phyloP scores from a whole-genome alignment of 2,329 filamentous ascomycete genomes.

The Plenodomus tracheiphilus region DNA sequence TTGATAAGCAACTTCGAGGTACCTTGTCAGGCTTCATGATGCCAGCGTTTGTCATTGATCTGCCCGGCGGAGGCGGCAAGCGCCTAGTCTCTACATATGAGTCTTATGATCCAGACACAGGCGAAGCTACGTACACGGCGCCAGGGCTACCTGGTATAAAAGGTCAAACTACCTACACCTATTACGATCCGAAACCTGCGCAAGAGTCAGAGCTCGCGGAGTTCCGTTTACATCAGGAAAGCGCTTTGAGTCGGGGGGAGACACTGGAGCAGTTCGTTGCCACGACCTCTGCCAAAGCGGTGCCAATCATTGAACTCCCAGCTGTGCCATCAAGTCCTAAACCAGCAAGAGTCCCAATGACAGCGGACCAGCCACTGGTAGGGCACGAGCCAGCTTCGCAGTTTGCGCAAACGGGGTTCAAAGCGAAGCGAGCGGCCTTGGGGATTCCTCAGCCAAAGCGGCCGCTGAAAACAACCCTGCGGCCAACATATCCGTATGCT shows the following conservation, averaged over 20 bases:
- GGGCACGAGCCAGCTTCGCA: too few species aligned
- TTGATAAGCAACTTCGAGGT: constrained; percentile 62
- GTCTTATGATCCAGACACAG: constrained; percentile 58
- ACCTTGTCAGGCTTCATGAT: constrained; percentile 65
- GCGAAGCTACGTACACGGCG: constrained; percentile 60
- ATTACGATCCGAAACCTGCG: constrained; percentile 56
- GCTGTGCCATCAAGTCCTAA: background rate
- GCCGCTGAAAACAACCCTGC: too few species aligned
- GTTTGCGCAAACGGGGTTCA: too few species aligned
- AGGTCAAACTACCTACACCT: constrained; percentile 53
- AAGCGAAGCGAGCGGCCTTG: too few species aligned
- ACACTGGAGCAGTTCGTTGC: constrained; percentile 13
- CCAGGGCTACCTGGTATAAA: constrained; percentile 55
- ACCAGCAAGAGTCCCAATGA: background rate
- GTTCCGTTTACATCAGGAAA: constrained; percentile 10
- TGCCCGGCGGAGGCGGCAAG: constrained; percentile 67
- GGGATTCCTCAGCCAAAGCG: too few species aligned
- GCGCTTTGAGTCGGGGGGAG: constrained; percentile 11
- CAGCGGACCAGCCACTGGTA: background rate
- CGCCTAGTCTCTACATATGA: constrained; percentile 59
- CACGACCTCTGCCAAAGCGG: background rate
- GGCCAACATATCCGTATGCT: too few species aligned
- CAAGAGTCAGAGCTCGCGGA: constrained; percentile 8
- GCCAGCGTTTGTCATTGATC: constrained; percentile 65
- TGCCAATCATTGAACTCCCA: background rate